Evolutionary conservation across 805 yeast genomes (phyloP), one percentile per base, ranked within the genome.

Genomic region (Wickerhamomyces bovis): DNA sequence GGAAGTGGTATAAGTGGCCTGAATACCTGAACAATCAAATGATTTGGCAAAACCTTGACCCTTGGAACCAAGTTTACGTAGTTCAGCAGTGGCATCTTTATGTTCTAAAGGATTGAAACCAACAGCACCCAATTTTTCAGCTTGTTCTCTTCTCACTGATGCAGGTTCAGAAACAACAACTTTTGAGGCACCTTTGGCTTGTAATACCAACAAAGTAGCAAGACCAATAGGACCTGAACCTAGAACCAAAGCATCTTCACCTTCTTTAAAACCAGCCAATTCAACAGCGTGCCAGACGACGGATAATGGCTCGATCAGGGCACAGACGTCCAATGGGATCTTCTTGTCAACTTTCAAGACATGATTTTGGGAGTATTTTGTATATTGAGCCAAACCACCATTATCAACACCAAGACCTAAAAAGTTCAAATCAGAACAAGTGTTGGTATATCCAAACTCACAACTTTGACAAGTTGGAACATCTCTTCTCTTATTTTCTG

Each of bases 161-260:
- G 83, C 82, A 20, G 84, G 85, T 54, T 78, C 85, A 18, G 77
- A 68, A 42, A 79, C 78, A n/a, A 81, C 81, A 59, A 80, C 70
- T 36, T 60, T 63, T n/a, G 71, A 65, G 3, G 73, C 75, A 20
- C 63, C 64, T 49, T 74, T 73, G 5, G 80, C 82, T 51, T 74
- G 70, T 45, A 75, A 57, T 10, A 78, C 81, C 40, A 80, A 62
- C n/a, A 78, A 66, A 4, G 81, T 71, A 20, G 83, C 77, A 21
- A 81, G 62, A 6, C 85, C 85, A 57, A 80, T 79, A 20, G 84
- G 82, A 5, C 85, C 85, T 23, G 80, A 77, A 26, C 85, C 85
- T 15, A 80, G 57, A 15, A 80, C 76, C 41, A 79, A 62, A 4
- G 76, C 78, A 21, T 68, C 58, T 33, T 70, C 67, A 25, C 80